Base-by-base conservation (phyloP, 2,329 filamentous ascomycete genomes). In the Sporothrix protearum region DNA sequence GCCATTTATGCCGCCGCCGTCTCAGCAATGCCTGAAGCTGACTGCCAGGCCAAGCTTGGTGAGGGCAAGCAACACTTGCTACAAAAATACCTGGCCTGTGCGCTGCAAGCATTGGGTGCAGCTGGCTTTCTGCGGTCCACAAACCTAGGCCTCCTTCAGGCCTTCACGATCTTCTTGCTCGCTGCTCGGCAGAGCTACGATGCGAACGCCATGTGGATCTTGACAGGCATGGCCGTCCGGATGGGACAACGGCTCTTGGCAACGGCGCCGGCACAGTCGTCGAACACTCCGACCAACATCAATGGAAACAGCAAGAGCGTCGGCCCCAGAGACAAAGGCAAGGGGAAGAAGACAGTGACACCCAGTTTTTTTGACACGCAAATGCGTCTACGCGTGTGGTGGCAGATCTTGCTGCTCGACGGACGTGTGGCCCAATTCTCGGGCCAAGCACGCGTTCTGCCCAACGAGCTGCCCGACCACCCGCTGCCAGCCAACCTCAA, bases 371-470 rank as follows among this genome's bases (percentile, higher is more conserved):
- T 88, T 70, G 86, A 90, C 45, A 82, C 84, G 0, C 86, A 90
- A 76, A 85, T 89, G 75, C 82, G 87, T 6, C 82, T 88, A 12
- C 81, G 88, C 0, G 77, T 88, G 0, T 90, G 88, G 85, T 89
- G 86, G 83, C 82, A 85, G 64, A 81, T 90, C 2, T 80, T 85
- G 30, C 81, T 87, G 12, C 78, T 89, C 1, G 88, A 91, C 72
- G 79, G 84, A 5, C 81, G 84, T 16, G 61, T 51, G 12, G 47
- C 73, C 28, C 74, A 75, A 61, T 53, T 72, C 10, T 45, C 68
- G 0, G 74, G 74, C 30, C 71, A 75, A 67, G 10, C 53, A 7
- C 68, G 70, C 25, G 33, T 22, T 3, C 39, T 72, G 1, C 10
- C 25, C 22, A 42, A 22, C 30, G 68, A 70, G n/a, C 6, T 30